These are phyloP conservation scores for Casuarina equisetifolia DNA, from an alignment of 306 rosid genomes.

Conservation along the genomic window DNA sequence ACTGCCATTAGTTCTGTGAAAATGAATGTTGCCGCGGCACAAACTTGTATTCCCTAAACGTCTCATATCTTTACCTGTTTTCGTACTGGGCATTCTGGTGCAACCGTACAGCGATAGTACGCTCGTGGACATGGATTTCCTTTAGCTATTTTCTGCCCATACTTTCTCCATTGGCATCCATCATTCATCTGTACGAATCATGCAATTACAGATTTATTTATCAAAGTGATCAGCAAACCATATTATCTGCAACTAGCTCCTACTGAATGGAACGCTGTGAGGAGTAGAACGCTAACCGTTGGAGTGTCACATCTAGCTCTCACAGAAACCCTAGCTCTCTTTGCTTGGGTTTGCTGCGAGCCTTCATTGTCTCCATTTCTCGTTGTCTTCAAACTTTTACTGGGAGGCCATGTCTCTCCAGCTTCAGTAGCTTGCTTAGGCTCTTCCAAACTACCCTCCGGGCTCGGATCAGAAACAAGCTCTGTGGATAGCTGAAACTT, in stretches of 20 bases:
- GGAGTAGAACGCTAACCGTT: slow-evolving; percentile 42
- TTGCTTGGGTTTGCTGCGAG: slow-evolving; percentile 49
- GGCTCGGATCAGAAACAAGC: slow-evolving; percentile 7
- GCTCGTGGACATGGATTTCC: slow-evolving; percentile 85
- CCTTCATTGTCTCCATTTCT: slow-evolving; percentile 36
- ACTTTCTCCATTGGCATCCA: slow-evolving; percentile 90
- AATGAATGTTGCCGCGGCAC: background rate
- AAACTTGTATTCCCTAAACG: background rate
- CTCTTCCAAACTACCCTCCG: slow-evolving; percentile 30
- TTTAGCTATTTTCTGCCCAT: slow-evolving; percentile 76
- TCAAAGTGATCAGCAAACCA: background rate
- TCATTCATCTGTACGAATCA: slow-evolving; percentile 55
- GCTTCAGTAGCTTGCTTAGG: slow-evolving; percentile 8
- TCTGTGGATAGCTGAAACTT: slow-evolving; percentile 15
- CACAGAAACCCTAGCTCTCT: slow-evolving; percentile 75
- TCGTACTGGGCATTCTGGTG: slow-evolving; percentile 66
- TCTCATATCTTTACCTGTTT: slow-evolving; percentile 46
- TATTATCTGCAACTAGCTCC: background rate
- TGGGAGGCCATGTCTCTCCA: slow-evolving; percentile 19
- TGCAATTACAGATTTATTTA: background rate
- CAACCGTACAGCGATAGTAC: slow-evolving; percentile 75
- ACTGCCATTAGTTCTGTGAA: background rate
- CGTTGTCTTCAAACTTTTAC: slow-evolving; percentile 27
- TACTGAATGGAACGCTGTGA: background rate
- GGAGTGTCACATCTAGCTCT: slow-evolving; percentile 77